These are phyloP conservation scores for Globisporangium okanoganense DNA, from an alignment of 352 stramenopile species.

Conservation along the genomic window DNA sequence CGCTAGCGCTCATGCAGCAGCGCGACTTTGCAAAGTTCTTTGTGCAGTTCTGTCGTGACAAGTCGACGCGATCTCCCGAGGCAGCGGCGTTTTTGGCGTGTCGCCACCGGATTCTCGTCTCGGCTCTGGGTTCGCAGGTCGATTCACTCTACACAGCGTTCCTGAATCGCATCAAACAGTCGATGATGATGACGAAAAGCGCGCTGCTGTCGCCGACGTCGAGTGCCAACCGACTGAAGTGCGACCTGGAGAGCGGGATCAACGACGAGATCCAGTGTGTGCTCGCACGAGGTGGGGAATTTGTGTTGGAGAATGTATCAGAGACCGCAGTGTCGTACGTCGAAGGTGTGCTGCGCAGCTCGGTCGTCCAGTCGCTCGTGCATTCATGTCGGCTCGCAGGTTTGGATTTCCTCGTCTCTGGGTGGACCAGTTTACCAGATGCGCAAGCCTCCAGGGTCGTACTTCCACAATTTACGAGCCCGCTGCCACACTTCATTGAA, in stretches of 20 bases:
- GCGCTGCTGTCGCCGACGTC: neutral
- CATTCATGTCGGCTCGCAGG: slow-evolving; percentile 43
- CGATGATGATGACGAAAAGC: slow-evolving; percentile 20
- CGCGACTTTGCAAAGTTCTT: slow-evolving; percentile 46
- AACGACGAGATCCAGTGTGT: slow-evolving; percentile 50
- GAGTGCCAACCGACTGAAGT: neutral
- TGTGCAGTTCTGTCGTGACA: slow-evolving; percentile 37
- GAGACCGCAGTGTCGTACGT: slow-evolving; percentile 44
- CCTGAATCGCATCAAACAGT: slow-evolving; percentile 29
- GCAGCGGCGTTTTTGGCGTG: slow-evolving; percentile 38
- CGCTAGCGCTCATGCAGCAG: slow-evolving; percentile 56
- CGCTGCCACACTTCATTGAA: slow-evolving; percentile 57
- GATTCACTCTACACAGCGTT: slow-evolving; percentile 47
- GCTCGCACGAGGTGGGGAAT: slow-evolving; percentile 31
- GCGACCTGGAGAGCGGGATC: slow-evolving; percentile 47
- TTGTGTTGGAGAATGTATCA: slow-evolving; percentile 25
- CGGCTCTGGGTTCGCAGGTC: slow-evolving; percentile 34
- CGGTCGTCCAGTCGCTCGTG: slow-evolving; percentile 44
- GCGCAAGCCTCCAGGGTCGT: neutral
- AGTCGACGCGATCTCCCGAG: slow-evolving; percentile 20
- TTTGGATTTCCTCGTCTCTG: slow-evolving; percentile 54
- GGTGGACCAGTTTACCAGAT: slow-evolving; percentile 26
- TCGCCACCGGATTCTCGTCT: slow-evolving; percentile 31
- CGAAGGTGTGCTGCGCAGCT: slow-evolving; percentile 28
- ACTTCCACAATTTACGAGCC: slow-evolving; percentile 29